Evolutionary conservation across 2,329 filamentous ascomycete genomes (phyloP), one percentile per base, ranked within the genome.

Genomic region (Fonsecaea monophora): DNA sequence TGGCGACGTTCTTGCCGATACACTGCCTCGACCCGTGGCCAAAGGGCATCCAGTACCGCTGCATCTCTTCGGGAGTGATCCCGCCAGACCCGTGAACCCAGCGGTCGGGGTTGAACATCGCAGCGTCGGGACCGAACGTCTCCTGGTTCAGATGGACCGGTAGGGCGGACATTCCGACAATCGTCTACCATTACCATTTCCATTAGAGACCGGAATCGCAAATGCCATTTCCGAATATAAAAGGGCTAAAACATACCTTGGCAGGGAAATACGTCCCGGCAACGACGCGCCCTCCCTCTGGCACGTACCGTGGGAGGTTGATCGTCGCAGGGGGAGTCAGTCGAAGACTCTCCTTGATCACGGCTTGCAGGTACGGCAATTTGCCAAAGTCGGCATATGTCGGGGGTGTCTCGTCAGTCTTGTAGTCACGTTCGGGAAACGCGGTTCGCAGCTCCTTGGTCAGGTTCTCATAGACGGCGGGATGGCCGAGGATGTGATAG

Each of bases 1-100:
- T 58, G 38, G 55, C 55, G 32, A 58, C 55, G n/a, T 58, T 58
- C 55, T 58, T 58, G 18, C 55, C 55, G 21, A 58, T 58, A 32
- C 55, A 58, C 55, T 58, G 55, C 21, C 55, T 58, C 21, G 55
- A 58, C 37, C 55, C 55, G 37, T 58, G 55, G 4, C 55, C 55
- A 38, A 58, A 58, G 55, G 55, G 55, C 55, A 58, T 58, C 55
- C 55, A 58, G 55, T 58, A 58, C 55, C 55, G 55, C 42, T 58
- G 55, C 55, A 58, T 58, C 55, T 58, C 55, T 5, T 58, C 55
- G 6, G 55, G 55, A 13, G 21, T 58, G 55, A 58, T 58, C 38
- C 55, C 55, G 9, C 55, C 55, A 13, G 55, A 58, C 37, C 55
- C 55, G 37, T 15, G 15, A 25, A 32, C 42, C 55, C 55, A 58